Conservation (phyloP, 495 filamentous ascomycete genomes). For the Friedmanniomyces endolithicus region DNA sequence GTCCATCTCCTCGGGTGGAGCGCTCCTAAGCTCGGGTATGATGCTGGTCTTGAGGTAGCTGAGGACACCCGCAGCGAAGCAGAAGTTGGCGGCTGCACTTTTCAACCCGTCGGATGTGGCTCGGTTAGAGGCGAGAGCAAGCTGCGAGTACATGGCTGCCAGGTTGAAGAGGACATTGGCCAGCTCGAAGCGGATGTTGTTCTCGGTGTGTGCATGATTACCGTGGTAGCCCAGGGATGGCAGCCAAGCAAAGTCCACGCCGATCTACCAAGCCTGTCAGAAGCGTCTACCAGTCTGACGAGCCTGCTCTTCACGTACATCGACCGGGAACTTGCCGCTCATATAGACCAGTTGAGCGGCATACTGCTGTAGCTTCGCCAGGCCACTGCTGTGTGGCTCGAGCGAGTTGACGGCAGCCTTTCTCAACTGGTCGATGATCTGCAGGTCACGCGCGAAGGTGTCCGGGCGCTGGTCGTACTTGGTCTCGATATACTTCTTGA, state of each 20-base stretch:
- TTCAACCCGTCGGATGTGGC: conserved; percentile 74
- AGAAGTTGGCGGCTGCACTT: conserved; percentile 82
- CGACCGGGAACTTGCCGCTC: conserved; percentile 88
- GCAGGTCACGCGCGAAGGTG: conserved; percentile 86
- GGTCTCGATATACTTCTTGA: conserved; percentile 90
- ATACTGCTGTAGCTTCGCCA: conserved; percentile 76
- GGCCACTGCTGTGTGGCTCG: conserved; percentile 80
- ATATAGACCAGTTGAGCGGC: conserved; percentile 91
- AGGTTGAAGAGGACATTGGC: conserved; percentile 90
- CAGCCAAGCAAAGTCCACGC: conserved; percentile 92
- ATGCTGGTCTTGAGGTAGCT: conserved; percentile 64
- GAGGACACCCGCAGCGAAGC: conserved; percentile 74
- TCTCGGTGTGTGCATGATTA: conserved; percentile 64
- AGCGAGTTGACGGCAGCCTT: conserved; percentile 72
- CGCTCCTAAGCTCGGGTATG: conserved; percentile 71
- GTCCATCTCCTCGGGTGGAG: conserved; percentile 94
- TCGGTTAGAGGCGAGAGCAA: conserved; percentile 70
- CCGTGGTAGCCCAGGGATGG: conserved; percentile 81
- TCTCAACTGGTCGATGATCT: conserved; percentile 71
- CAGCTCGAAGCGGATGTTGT: conserved; percentile 90
- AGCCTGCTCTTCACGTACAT: conserved; percentile 44
- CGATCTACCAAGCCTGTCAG: conserved; percentile 47
- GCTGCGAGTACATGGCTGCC: conserved; percentile 82
- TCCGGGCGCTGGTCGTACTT: conserved; percentile 99
- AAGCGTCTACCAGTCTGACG: neutral